Conservation (phyloP, 768 basidiomycete genomes). For the Mycena epipterygia region DNA sequence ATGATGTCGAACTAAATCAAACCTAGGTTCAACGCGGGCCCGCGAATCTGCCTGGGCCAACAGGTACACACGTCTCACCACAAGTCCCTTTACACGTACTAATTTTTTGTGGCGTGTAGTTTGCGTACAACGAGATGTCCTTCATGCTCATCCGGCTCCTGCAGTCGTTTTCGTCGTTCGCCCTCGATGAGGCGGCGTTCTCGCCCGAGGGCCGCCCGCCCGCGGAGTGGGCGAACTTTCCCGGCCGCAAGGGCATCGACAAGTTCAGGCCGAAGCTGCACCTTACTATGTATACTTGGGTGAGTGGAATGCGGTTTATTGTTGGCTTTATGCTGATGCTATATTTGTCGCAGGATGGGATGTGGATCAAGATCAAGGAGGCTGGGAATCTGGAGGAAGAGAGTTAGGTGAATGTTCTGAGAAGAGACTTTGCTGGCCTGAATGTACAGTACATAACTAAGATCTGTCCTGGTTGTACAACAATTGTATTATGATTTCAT, state of each 20-base stretch:
- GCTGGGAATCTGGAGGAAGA: background rate
- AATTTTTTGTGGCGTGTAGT: conserved; percentile 4
- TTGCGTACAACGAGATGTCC: conserved; percentile 37
- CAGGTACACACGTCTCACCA: conserved; percentile 42
- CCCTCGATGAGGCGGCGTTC: conserved; percentile 50
- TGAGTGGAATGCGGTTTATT: background rate
- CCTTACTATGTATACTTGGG: conserved; percentile 51
- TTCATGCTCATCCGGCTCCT: conserved; percentile 51
- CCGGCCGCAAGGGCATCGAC: conserved; percentile 51
- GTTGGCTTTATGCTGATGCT: background rate
- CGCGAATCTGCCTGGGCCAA: conserved; percentile 60
- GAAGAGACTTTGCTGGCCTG: background rate
- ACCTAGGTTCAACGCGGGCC: conserved; percentile 51
- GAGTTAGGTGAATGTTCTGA: background rate
- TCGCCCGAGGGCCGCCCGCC: conserved; percentile 49
- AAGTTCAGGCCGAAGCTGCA: conserved; percentile 48
- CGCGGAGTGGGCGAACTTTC: conserved; percentile 47
- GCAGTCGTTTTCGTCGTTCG: conserved; percentile 53
- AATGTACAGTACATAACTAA: background rate
- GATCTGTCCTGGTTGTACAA: background rate
- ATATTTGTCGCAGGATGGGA: conserved; percentile 18
- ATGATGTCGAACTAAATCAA: background rate
- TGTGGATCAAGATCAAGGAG: conserved; percentile 30
- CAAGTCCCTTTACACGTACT: no score
- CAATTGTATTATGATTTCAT: background rate